Evolutionary conservation across 306 rosid species (phyloP), one percentile per base, ranked within the genome.

Genomic region (Mimosa bimucronata): DNA sequence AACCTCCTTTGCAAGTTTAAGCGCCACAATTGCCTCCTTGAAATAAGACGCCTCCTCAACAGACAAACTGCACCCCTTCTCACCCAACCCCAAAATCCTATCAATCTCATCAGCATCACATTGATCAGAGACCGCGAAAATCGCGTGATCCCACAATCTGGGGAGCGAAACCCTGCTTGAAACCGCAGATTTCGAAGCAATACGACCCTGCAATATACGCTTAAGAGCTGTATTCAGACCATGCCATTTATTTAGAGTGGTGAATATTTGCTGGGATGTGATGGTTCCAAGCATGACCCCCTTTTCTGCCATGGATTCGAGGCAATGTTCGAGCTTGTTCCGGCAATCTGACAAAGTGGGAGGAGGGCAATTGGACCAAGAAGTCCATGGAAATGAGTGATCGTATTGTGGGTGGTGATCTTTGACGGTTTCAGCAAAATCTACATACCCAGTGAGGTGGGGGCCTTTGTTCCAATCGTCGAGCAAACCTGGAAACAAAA

Each of bases 391-490:
- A 66, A 79, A 83, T 9, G 96, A 87, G 28, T 85, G 86, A 37
- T 64, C 75, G 66, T 68, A 70, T 3, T 73, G 77, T 21, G 92
- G 92, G 72, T 87, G 86, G 67, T 91, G 90, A 26, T 73, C 88
- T 83, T 89, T 81, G 79, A 89, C 82, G 74, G 91, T 80, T 41
- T 92, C 87, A 14, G 98, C 98, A 31, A 91, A 92, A 75, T 92
- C 98, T 2, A 95, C 86, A 48, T 92, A 95, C n/a, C 96, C 97
- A 13, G 98, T 88, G 64, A 95, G 37, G 86, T 95, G 97, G n/a
- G 97, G 98, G 26, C 87, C 88, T 82, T 82, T 88, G 87, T 89
- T 95, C 98, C 98, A 92, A 18, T 90, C 90, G 30, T 76, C 61
- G 64, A 91, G 94, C 41, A 94, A 87, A 76, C 98, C 97, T 91